Evolutionary conservation across 176 grass and related monocot genomes (phyloP).

Genomic region (Oryza meyeriana): DNA sequence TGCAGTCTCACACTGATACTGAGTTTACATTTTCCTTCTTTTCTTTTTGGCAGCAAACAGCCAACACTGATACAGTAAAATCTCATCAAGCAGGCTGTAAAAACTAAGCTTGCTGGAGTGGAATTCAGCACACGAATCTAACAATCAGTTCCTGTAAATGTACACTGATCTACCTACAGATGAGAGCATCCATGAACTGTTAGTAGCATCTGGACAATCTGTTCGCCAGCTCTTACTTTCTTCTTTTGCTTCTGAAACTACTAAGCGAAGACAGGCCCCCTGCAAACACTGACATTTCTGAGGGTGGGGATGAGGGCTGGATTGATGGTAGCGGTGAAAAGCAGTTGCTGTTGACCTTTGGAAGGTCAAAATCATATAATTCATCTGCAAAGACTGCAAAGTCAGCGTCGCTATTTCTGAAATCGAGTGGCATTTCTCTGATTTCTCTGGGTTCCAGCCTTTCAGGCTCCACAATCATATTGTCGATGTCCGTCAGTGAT

Average conservation of each 20-base stretch:
- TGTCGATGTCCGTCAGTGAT: slow-evolving; percentile 72
- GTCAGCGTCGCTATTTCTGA: slow-evolving; percentile 34
- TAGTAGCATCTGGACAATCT: slow-evolving; percentile 19
- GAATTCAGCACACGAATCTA: slow-evolving; percentile 36
- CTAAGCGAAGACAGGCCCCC: slow-evolving; percentile 51
- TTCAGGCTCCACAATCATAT: slow-evolving; percentile 45
- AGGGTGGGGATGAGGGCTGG: slow-evolving; percentile 40
- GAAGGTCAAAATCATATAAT: slow-evolving; percentile 37
- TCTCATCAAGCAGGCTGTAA: slow-evolving; percentile 45
- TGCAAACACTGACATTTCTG: slow-evolving; percentile 52
- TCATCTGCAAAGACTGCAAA: slow-evolving; percentile 16
- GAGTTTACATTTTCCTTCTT: background rate
- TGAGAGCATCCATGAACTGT: slow-evolving; percentile 37
- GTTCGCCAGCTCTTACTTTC: slow-evolving; percentile 35
- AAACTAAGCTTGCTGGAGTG: slow-evolving; percentile 48
- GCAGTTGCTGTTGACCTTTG: slow-evolving; percentile 21
- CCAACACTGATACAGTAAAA: slow-evolving; percentile 24
- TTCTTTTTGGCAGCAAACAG: slow-evolving; percentile 12
- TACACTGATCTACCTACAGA: slow-evolving; percentile 48
- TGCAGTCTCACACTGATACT: background rate
- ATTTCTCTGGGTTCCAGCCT: slow-evolving; percentile 35
- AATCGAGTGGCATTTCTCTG: slow-evolving; percentile 35
- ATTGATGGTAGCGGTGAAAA: slow-evolving; percentile 42
- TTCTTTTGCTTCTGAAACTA: slow-evolving; percentile 44
- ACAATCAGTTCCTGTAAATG: slow-evolving; percentile 44